A percentile compares a stretch with the other conserved stretches of the same genome.
These are phyloP conservation scores for Stygiomarasmius scandens DNA, from an alignment of 1,284 basidiomycete genomes.

Conservation along the genomic window DNA sequence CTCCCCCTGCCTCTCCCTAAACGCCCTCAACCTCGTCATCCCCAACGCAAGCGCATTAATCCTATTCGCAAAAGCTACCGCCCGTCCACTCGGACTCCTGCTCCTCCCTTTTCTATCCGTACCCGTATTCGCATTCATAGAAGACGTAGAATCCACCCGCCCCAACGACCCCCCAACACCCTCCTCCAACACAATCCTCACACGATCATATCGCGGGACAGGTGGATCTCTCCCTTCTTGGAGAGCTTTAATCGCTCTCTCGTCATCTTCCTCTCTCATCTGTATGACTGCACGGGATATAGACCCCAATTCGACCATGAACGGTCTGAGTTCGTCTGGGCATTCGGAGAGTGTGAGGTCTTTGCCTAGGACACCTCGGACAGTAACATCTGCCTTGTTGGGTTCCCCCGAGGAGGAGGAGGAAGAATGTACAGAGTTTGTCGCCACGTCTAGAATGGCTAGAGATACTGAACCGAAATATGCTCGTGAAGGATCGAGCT, in stretches of 20 bases:
- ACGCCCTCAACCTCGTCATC: slow-evolving; percentile 69
- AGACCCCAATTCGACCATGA: slow-evolving; percentile 67
- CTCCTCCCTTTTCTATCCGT: slow-evolving; percentile 32
- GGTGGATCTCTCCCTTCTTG: too few relatives aligned
- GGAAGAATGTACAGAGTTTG: slow-evolving; percentile 23
- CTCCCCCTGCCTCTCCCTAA: slow-evolving; percentile 68
- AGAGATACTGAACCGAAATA: slow-evolving; percentile 78
- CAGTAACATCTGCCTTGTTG: slow-evolving; percentile 48
- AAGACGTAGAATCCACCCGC: too few relatives aligned
- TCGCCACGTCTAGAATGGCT: slow-evolving; percentile 70
- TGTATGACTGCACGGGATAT: slow-evolving; percentile 55
- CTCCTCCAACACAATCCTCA: slow-evolving; percentile 58
- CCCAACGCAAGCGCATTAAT: slow-evolving; percentile 71
- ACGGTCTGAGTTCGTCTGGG: slow-evolving; percentile 58
- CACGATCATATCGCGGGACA: slow-evolving; percentile 43
- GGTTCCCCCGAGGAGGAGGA: slow-evolving; percentile 19
- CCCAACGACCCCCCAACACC: slow-evolving; percentile 49
- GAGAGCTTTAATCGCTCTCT: slow-evolving; percentile 13
- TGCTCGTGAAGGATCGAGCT: slow-evolving; percentile 64
- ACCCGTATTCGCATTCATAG: not conserved
- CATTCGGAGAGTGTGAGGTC: slow-evolving; percentile 56
- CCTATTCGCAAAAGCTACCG: slow-evolving; percentile 71
- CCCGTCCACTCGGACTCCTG: slow-evolving; percentile 59
- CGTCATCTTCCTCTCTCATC: slow-evolving; percentile 61
- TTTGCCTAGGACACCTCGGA: slow-evolving; percentile 61